Evolutionary conservation across 805 yeast species (phyloP).

Genomic region (Kodamaea jinghongensis): DNA sequence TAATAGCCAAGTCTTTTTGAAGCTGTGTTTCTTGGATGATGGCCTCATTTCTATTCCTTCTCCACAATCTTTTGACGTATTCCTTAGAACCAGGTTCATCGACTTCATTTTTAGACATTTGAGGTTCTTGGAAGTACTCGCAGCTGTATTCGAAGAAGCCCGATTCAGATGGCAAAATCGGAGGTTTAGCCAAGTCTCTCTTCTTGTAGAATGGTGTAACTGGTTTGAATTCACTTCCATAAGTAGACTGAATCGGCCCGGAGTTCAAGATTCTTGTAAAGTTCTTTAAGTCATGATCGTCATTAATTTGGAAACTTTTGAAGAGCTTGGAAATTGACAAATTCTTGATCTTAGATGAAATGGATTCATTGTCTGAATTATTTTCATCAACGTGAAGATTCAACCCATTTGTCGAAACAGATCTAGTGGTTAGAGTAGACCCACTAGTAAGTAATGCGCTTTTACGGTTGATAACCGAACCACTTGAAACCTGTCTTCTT

Average conservation of each 20-base stretch:
- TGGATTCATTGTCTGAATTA: constrained; percentile 27
- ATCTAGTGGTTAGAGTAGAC: constrained; percentile 23
- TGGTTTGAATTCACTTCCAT: constrained; percentile 50
- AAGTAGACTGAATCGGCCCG: constrained; percentile 34
- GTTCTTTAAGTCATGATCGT: constrained; percentile 38
- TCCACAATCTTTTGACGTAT: constrained; percentile 79
- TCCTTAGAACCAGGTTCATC: constrained; percentile 93
- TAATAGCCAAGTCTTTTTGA: constrained; percentile 77
- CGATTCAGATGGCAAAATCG: constrained; percentile 54
- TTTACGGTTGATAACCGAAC: constrained; percentile 19
- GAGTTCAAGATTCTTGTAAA: constrained; percentile 36
- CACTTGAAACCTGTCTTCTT: constrained; percentile 25
- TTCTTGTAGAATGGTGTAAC: constrained; percentile 53
- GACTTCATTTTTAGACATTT: constrained; percentile 75
- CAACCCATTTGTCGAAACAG: constrained; percentile 24
- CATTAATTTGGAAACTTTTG: constrained; percentile 37
- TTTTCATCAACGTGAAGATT: constrained; percentile 13
- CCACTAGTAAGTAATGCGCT: constrained; percentile 30
- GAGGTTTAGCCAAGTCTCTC: constrained; percentile 31
- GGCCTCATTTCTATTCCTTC: constrained; percentile 82
- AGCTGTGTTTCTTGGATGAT: constrained; percentile 87
- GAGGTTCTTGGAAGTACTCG: constrained; percentile 96
- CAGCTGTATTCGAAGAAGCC: constrained; percentile 72
- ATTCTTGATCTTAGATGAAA: constrained; percentile 32
- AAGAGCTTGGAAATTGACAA: constrained; percentile 35